These are phyloP conservation scores for Taphrina populina DNA, from an alignment of 1,139 yeast species.

Conservation along the genomic window DNA sequence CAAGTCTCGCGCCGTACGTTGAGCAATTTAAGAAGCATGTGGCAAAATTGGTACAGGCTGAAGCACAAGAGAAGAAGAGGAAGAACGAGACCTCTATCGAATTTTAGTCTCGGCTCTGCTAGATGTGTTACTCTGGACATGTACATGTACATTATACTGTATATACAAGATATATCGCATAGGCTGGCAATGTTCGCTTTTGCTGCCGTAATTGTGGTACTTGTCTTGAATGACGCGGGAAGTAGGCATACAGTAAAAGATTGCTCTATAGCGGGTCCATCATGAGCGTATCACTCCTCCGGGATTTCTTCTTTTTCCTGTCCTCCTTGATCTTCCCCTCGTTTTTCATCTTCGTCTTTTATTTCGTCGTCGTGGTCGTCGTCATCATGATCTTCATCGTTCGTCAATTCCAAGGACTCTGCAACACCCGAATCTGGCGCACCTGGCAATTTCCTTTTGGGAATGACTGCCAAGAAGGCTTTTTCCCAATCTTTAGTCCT, in stretches of 20 bases:
- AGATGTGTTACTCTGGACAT: too few species aligned
- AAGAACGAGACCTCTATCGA: conserved; percentile 35
- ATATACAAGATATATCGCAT: too few species aligned
- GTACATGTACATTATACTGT: too few species aligned
- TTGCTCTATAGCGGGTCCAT: too few species aligned
- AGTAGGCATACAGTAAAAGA: too few species aligned
- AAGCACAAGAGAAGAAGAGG: conserved; percentile 51
- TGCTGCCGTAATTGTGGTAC: too few species aligned
- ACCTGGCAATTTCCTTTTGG: conserved; percentile 60
- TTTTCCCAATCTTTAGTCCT: conserved; percentile 63
- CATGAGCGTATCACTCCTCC: too few species aligned
- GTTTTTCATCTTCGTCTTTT: conserved; percentile 4
- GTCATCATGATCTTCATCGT: not conserved
- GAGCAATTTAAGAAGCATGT: conserved; percentile 70
- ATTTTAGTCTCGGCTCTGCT: conserved; percentile 24
- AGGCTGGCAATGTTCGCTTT: too few species aligned
- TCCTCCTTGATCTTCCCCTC: not conserved
- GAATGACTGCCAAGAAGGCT: conserved; percentile 82
- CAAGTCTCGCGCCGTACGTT: conserved; percentile 71
- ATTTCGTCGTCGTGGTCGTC: conserved; percentile 19
- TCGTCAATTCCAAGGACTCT: not conserved
- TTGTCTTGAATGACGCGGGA: too few species aligned
- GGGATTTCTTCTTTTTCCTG: not conserved
- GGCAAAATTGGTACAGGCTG: conserved; percentile 56
- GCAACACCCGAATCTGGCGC: not conserved